Conservation (phyloP, 1,139 yeast species). For the Waltiozyma sp. region DNA sequence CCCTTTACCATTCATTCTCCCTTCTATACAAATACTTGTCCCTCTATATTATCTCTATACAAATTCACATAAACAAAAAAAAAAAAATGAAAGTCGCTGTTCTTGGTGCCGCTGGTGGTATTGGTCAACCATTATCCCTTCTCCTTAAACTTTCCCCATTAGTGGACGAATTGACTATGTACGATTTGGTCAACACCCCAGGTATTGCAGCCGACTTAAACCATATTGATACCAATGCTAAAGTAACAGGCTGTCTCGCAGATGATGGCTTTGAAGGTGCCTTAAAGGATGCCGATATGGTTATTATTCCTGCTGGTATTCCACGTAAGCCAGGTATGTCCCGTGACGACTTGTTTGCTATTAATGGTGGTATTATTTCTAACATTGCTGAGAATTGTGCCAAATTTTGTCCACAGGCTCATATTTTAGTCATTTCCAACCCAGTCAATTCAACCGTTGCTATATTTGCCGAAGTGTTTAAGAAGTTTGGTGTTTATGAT, state of each 20-base stretch:
- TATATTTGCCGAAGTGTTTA: conserved; percentile 77
- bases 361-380: conserved; percentile 84
- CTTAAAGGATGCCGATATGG: conserved; percentile 60
- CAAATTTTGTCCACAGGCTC: conserved; percentile 60
- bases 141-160: conserved; percentile 52
- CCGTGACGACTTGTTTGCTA: conserved; percentile 87
- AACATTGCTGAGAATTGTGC: conserved; percentile 79
- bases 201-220: conserved; percentile 91
- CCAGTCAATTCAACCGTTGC: conserved; percentile 97
- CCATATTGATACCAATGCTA: conserved; percentile 77
- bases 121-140: conserved; percentile 89
- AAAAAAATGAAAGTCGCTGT: conserved; percentile 45
- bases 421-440: conserved; percentile 74
- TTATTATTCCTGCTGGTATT: conserved; percentile 91
- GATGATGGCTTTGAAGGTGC: conserved; percentile 50
- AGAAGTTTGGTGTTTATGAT: conserved; percentile 63
- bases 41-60: neutral
- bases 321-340: conserved; percentile 99
- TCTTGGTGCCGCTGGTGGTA: conserved; percentile 79
- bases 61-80: neutral
- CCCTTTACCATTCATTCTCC: too few relatives aligned
- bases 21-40: too few relatives aligned
- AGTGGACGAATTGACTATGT: conserved; percentile 57
- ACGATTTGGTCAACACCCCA: conserved; percentile 82
- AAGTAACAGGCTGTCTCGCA: conserved; percentile 61